These are phyloP conservation scores for Penicillium sp. DNA, from an alignment of 2,329 filamentous ascomycete species.

Conservation along the genomic window DNA sequence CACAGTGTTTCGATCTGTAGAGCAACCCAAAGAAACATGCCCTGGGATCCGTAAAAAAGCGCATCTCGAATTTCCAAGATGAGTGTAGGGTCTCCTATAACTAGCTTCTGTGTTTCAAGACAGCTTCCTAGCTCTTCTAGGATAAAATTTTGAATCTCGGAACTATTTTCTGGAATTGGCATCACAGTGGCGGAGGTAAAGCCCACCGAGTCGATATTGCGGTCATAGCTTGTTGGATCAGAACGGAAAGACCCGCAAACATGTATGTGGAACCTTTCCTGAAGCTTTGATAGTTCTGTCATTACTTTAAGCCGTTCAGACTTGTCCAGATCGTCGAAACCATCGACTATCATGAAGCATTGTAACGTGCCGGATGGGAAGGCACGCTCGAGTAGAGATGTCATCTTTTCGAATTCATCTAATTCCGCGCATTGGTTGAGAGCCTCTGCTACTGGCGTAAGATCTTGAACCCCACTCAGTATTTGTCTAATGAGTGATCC, in stretches of 20 bases:
- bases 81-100: neutral
- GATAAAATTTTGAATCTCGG: neutral
- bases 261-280: neutral
- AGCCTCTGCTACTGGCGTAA: neutral
- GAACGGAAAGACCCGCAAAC: neutral
- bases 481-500: slow-evolving; percentile 40
- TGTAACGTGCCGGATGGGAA: neutral
- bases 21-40: slow-evolving; percentile 12
- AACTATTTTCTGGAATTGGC: neutral
- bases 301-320: neutral
- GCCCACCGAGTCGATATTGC: neutral
- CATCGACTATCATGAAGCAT: neutral
- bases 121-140: slow-evolving; percentile 1
- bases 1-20: slow-evolving; percentile 9
- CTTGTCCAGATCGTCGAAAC: neutral
- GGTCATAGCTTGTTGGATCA: neutral
- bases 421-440: neutral
- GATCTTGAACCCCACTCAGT: neutral
- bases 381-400: neutral
- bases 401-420: neutral
- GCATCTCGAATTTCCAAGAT: slow-evolving; percentile 3
- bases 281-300: neutral
- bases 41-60: slow-evolving; percentile 2
- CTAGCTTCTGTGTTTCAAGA: slow-evolving; percentile 14
- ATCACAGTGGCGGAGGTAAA: neutral